Conservation (phyloP, 2,329 filamentous ascomycete species). For the Aspergillus sclerotialis region DNA sequence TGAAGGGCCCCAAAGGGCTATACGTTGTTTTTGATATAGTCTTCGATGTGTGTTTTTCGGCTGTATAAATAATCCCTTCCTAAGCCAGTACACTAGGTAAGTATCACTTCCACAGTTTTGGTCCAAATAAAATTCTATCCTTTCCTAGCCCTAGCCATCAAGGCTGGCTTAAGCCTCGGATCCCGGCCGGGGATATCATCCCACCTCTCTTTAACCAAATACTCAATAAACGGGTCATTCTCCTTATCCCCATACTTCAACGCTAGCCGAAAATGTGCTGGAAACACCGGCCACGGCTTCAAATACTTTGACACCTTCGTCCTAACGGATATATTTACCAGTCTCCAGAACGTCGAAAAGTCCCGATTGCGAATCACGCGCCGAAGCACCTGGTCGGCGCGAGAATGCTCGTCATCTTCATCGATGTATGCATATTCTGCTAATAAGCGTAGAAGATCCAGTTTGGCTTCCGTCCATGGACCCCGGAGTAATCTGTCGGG, state of each 20-base stretch:
- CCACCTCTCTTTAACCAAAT: constrained; percentile 27
- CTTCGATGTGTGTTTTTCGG: too few relatives aligned
- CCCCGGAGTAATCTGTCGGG: constrained; percentile 31
- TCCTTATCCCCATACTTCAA: constrained; percentile 18
- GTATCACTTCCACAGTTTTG: too few relatives aligned
- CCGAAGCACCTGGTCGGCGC: constrained; percentile 25
- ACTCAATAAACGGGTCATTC: constrained; percentile 28
- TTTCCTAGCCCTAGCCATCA: constrained; percentile 18
- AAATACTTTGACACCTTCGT: constrained; percentile 25
- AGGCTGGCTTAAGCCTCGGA: constrained; percentile 13
- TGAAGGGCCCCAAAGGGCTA: too few relatives aligned
- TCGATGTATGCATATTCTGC: constrained; percentile 32
- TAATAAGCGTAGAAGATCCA: constrained; percentile 33
- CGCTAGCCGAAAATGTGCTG: constrained; percentile 24
- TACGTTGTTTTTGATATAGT: too few relatives aligned
- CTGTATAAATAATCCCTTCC: too few relatives aligned
- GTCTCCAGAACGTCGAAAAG: constrained; percentile 22
- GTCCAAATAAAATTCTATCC: too few relatives aligned
- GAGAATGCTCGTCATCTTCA: constrained; percentile 19
- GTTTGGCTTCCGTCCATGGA: constrained; percentile 33
- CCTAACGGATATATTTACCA: constrained; percentile 25
- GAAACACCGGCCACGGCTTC: constrained; percentile 26
- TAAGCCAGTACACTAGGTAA: too few relatives aligned
- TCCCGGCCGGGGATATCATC: constrained; percentile 19
- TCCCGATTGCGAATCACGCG: constrained; percentile 30